Base-by-base conservation (phyloP, 768 basidiomycete genomes). In the Fistulinella prunicolor region DNA sequence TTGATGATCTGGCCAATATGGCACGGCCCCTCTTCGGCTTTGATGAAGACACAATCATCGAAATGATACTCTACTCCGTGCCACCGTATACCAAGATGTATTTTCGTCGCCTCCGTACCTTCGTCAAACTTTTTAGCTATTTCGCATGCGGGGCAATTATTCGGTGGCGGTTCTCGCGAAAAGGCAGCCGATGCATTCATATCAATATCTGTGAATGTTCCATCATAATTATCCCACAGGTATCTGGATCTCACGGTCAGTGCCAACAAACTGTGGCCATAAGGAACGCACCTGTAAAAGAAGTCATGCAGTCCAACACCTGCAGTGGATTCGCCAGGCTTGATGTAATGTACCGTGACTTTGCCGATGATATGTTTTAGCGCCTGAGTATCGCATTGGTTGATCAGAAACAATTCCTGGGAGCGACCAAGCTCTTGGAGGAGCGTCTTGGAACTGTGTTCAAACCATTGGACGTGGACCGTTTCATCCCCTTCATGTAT, bases 381-480 rank as follows among this genome's bases (percentile, higher is more conserved):
- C 4, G 64, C 50, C 14, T 77, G 56, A 9, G 69, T 55, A 38
- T 73, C 74, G 51, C 89, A 91, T 1, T 74, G 58, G 2, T 81
- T 65, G 23, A 75, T 74, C 5, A 86, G 62, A 59, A 84, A 89
- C 0, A 92, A 60, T 54, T 92, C 87, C 46, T 81, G 81, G 0
- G 78, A 69, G 47, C 85, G 67, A 0, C 76, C 77, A 13, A 89
- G 63, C 50, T 88, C 82, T 23, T 74, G 69, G 22, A 89, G 60
- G n/a, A 79, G 61, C 0, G 81, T 85, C 46, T 78, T 75, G 0
- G 79, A 77, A 0, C 81, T 78, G 56, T 91, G 89, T 44, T 85
- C 77, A 23, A 86, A 78, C 87, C 87, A 92, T 28, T 81, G 86
- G 9, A 86, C 65, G 62, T 92, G 89, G 1, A 78, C 76, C 2